phyloP scores from a whole-genome alignment of 169 alveolate genomes.

The Cyclospora cayetanensis region DNA sequence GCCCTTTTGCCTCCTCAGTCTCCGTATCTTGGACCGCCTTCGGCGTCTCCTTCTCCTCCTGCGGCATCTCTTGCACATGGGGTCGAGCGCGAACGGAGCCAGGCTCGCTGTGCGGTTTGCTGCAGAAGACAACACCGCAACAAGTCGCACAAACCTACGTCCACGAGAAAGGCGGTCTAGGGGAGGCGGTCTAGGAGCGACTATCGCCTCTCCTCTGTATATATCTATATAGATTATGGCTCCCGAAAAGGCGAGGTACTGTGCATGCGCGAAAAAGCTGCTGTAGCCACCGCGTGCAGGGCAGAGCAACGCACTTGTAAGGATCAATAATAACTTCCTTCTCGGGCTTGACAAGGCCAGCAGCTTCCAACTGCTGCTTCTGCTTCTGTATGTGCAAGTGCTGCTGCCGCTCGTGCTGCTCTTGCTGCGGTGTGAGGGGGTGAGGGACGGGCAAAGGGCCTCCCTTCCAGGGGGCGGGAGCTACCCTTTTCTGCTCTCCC shows the following conservation, averaged over 20 bases:
- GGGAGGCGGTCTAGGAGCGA: too few species aligned
- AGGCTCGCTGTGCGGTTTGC: conserved; percentile 26
- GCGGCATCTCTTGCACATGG: not conserved
- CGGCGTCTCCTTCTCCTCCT: not conserved
- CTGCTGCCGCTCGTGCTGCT: conserved; percentile 5
- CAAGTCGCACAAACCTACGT: too few species aligned
- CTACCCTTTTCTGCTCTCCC: not conserved
- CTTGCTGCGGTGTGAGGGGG: conserved; percentile 29
- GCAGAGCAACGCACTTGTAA: not conserved
- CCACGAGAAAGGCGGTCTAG: too few species aligned
- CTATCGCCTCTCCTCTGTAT: too few species aligned
- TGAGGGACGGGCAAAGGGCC: conserved; percentile 21
- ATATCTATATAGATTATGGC: too few species aligned
- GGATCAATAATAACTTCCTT: not conserved
- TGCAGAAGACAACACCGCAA: too few species aligned
- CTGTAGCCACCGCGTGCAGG: too few species aligned
- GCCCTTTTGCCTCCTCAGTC: not conserved
- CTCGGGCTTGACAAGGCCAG: conserved; percentile 17
- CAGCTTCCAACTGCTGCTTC: not conserved
- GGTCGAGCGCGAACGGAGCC: conserved; percentile 23
- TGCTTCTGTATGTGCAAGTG: conserved; percentile 25
- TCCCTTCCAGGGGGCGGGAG: conserved; percentile 30
- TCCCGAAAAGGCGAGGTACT: too few species aligned
- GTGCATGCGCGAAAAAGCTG: too few species aligned
- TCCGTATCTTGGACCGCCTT: not conserved